Percentiles rank a stretch among this genome's conserved stretches.
Conservation (phyloP, 441 rosid species). For the Melastoma candidum region DNA sequence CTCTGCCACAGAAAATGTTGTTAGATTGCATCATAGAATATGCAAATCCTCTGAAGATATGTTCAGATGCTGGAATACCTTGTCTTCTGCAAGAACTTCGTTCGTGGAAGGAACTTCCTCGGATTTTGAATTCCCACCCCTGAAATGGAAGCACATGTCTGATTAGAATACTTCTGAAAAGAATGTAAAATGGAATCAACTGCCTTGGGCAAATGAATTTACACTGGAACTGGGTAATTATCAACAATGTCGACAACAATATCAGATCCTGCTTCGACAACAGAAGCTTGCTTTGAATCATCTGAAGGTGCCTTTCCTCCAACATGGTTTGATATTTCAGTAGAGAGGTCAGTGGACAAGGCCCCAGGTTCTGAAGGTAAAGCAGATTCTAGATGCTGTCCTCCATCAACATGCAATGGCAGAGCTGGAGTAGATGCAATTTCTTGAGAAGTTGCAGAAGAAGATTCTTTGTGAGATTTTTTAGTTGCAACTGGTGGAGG, state of each 20-base stretch:
- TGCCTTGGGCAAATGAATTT: constrained; percentile 18
- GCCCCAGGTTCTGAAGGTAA: constrained; percentile 26
- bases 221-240: constrained; percentile 33
- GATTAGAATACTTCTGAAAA: constrained; percentile 10
- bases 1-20: not conserved
- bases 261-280: constrained; percentile 27
- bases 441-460: constrained; percentile 24
- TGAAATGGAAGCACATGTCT: constrained; percentile 12
- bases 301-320: constrained; percentile 22
- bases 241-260: constrained; percentile 22
- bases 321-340: constrained; percentile 23
- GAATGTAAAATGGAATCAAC: constrained; percentile 6
- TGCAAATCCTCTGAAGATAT: constrained; percentile 15
- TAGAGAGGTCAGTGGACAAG: constrained; percentile 26
- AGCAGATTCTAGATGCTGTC: constrained; percentile 21
- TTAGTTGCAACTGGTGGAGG: constrained; percentile 21
- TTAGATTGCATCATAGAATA: constrained; percentile 16
- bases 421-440: constrained; percentile 33
- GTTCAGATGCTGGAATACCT: constrained; percentile 30
- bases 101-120: constrained; percentile 29
- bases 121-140: constrained; percentile 28
- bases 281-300: constrained; percentile 17
- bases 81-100: constrained; percentile 29
- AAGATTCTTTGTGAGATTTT: constrained; percentile 28
- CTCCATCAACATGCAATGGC: constrained; percentile 15